Evolutionary conservation across 192 early-diverging fungal species (phyloP).

Genomic region (Coemansia sp.): DNA sequence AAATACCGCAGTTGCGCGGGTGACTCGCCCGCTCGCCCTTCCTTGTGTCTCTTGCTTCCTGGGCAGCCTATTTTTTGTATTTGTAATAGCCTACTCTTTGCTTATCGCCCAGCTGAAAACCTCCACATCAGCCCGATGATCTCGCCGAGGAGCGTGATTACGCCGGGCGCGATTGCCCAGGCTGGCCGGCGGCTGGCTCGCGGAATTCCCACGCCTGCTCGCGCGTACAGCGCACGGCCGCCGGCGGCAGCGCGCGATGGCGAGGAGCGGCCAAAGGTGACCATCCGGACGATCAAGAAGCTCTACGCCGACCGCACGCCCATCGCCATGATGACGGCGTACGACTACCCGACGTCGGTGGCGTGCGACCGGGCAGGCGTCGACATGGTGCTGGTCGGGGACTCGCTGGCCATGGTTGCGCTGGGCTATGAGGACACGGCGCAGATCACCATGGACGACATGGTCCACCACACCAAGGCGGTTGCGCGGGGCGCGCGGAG

Average conservation of each 20-base stretch:
- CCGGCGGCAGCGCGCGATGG: not conserved
- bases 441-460: conserved; percentile 85
- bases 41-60: too few relatives aligned
- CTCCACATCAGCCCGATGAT: too few relatives aligned
- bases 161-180: too few relatives aligned
- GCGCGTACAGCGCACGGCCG: conserved; percentile 42
- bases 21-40: too few relatives aligned
- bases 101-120: too few relatives aligned
- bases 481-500: conserved; percentile 73
- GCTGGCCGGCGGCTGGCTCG: too few relatives aligned
- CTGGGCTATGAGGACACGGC: conserved; percentile 84
- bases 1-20: too few relatives aligned
- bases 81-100: too few relatives aligned
- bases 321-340: conserved; percentile 92
- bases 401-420: conserved; percentile 95
- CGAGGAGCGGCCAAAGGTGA: conserved; percentile 65
- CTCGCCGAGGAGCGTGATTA: too few relatives aligned
- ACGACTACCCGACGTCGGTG: conserved; percentile 89
- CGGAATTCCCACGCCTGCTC: conserved; percentile 4
- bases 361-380: conserved; percentile 77
- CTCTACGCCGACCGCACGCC: conserved; percentile 67
- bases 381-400: conserved; percentile 90
- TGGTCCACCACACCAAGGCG: conserved; percentile 91
- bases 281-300: conserved; percentile 70
- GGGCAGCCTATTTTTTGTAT: too few relatives aligned